Percentiles rank a stretch among this genome's conserved stretches.
Evolutionary conservation across 148 eudicot species (phyloP).

Genomic region (Rhododendron simsii): DNA sequence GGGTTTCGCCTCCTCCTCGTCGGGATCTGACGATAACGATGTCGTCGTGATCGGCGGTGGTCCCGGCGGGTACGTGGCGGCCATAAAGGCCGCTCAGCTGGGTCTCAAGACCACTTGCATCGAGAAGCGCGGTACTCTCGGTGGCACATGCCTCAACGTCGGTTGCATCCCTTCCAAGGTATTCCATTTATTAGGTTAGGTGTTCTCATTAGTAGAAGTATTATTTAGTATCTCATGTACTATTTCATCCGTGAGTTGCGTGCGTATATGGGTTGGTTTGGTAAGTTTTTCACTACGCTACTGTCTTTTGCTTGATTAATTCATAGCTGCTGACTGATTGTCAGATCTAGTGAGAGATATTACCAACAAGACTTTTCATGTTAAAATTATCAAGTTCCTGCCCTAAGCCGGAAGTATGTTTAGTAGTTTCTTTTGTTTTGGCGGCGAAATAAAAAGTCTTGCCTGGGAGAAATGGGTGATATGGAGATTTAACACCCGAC

Average conservation of each 20-base stretch:
- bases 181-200: neutral
- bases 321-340: neutral
- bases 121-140: slow-evolving; percentile 87
- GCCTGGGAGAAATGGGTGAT: neutral
- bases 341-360: neutral
- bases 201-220: neutral
- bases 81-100: slow-evolving; percentile 93
- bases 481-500: too few species aligned
- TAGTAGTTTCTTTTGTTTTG: neutral
- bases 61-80: slow-evolving; percentile 94
- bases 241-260: neutral
- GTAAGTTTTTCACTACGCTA: neutral
- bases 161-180: slow-evolving; percentile 97
- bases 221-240: neutral
- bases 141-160: slow-evolving; percentile 94
- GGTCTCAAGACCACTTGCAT: slow-evolving; percentile 92
- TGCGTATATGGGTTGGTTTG: neutral
- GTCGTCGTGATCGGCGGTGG: slow-evolving; percentile 93
- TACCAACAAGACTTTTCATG: neutral
- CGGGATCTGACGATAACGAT: slow-evolving; percentile 83
- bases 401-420: neutral
- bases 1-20: slow-evolving; percentile 45
- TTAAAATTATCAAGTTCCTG: neutral
- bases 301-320: neutral
- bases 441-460: neutral